A percentile compares a stretch with the other conserved stretches of the same genome.
These are phyloP conservation scores for Dothistroma septosporum DNA, from an alignment of 2,329 filamentous ascomycete genomes.

Conservation along the genomic window DNA sequence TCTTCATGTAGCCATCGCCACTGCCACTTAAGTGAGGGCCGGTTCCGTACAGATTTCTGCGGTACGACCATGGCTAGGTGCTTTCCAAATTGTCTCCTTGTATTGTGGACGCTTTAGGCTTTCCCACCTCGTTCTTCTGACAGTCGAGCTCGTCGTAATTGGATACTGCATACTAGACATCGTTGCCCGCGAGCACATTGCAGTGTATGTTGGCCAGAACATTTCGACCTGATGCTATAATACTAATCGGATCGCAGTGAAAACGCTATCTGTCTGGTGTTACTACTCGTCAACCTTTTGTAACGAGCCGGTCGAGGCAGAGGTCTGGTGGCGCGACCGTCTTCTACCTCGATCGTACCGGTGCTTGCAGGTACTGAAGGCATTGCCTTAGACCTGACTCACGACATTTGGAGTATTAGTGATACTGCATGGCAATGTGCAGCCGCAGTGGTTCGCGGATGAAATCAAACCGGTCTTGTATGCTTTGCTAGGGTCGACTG, in stretches of 20 bases:
- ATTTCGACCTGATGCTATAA: neutral
- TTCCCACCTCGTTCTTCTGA: constrained; percentile 8
- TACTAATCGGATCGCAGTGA: constrained; percentile 8
- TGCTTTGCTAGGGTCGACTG: constrained; percentile 4
- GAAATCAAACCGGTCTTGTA: constrained; percentile 2
- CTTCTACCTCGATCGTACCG: constrained; percentile 22
- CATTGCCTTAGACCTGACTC: constrained; percentile 17
- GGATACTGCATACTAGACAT: constrained; percentile 6
- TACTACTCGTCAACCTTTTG: constrained; percentile 12
- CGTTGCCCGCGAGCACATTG: constrained; percentile 1
- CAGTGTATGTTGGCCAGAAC: neutral
- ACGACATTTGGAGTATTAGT: constrained; percentile 11
- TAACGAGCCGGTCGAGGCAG: constrained; percentile 18
- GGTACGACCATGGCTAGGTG: neutral
- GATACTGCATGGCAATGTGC: neutral
- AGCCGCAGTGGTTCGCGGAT: neutral
- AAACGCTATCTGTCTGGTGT: constrained; percentile 3
- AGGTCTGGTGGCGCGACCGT: constrained; percentile 18
- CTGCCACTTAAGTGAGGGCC: too few relatives aligned
- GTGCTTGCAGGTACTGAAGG: constrained; percentile 19
- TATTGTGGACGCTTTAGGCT: constrained; percentile 12
- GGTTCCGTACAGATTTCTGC: too few relatives aligned
- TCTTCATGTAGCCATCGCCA: neutral
- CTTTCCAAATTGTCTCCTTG: neutral
- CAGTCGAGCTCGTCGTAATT: constrained; percentile 4